These are phyloP conservation scores for Lolium rigidum DNA, from an alignment of 176 grass and related monocot species.

Conservation along the genomic window DNA sequence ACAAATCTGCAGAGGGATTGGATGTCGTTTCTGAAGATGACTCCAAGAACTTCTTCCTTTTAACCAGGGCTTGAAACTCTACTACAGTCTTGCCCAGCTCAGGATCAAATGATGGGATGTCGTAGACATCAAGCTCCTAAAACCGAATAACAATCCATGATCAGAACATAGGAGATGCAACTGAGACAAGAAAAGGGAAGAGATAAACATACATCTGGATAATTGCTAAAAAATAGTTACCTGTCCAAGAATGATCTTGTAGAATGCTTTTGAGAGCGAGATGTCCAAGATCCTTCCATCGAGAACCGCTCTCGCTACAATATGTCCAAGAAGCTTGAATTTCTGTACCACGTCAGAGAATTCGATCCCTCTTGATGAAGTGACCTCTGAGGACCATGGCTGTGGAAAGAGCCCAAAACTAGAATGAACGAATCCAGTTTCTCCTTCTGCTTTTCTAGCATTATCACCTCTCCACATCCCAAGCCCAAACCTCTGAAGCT, in stretches of 20 bases:
- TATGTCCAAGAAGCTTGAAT: conserved; percentile 80
- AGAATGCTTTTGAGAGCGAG: conserved; percentile 80
- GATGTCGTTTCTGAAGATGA: conserved; percentile 33
- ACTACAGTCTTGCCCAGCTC: conserved; percentile 65
- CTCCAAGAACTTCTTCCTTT: conserved; percentile 63
- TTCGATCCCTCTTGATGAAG: conserved; percentile 28
- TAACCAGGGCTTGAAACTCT: conserved; percentile 75
- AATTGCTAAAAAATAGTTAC: conserved; percentile 49
- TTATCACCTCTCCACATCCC: conserved; percentile 72
- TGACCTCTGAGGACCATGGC: conserved; percentile 49
- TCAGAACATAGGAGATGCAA: conserved; percentile 39
- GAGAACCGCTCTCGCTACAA: conserved; percentile 71
- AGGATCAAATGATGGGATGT: conserved; percentile 76
- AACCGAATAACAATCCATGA: conserved; percentile 32
- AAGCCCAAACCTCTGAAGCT: conserved; percentile 60
- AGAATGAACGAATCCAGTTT: conserved; percentile 49
- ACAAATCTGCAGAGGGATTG: conserved; percentile 28
- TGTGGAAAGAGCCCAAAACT: conserved; percentile 66
- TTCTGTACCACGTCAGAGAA: conserved; percentile 52
- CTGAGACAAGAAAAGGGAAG: conserved; percentile 17
- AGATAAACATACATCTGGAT: not conserved
- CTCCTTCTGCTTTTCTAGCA: not conserved
- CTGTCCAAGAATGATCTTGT: conserved; percentile 78
- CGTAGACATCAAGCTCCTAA: conserved; percentile 86
- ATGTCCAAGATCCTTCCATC: conserved; percentile 87